A percentile compares a stretch with the other conserved stretches of the same genome.
These are phyloP conservation scores for Zea luxurians DNA, from an alignment of 176 grass and related monocot genomes.

Conservation along the genomic window DNA sequence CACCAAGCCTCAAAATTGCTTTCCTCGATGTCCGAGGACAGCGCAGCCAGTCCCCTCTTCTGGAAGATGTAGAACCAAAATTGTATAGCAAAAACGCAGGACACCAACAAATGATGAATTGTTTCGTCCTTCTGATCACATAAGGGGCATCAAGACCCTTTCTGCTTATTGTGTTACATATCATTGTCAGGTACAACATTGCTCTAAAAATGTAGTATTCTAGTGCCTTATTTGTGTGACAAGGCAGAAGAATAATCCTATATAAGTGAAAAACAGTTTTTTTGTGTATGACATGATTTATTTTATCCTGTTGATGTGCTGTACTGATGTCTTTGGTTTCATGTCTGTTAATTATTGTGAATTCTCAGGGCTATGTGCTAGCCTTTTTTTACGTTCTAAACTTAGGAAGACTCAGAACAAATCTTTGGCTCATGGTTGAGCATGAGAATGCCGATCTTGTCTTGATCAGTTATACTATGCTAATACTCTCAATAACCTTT, in stretches of 20 bases:
- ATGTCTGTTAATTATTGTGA: not conserved
- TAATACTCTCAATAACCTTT: not conserved
- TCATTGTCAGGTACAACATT: not conserved
- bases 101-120: too few relatives aligned
- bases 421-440: not conserved
- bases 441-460: slow-evolving; percentile 5
- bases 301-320: not conserved
- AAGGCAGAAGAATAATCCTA: not conserved
- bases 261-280: not conserved
- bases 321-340: not conserved
- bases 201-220: not conserved
- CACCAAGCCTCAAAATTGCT: too few relatives aligned
- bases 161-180: not conserved
- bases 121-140: too few relatives aligned
- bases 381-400: too few relatives aligned
- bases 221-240: not conserved
- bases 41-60: too few relatives aligned
- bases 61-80: too few relatives aligned
- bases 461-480: slow-evolving; percentile 11
- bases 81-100: too few relatives aligned
- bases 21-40: too few relatives aligned
- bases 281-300: not conserved
- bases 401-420: too few relatives aligned
- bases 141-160: not conserved
- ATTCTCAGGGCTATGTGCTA: not conserved